Percentiles rank a stretch among this genome's conserved stretches.
Conservation (phyloP, 1,284 basidiomycete species). For the Moesziomyces sp. region DNA sequence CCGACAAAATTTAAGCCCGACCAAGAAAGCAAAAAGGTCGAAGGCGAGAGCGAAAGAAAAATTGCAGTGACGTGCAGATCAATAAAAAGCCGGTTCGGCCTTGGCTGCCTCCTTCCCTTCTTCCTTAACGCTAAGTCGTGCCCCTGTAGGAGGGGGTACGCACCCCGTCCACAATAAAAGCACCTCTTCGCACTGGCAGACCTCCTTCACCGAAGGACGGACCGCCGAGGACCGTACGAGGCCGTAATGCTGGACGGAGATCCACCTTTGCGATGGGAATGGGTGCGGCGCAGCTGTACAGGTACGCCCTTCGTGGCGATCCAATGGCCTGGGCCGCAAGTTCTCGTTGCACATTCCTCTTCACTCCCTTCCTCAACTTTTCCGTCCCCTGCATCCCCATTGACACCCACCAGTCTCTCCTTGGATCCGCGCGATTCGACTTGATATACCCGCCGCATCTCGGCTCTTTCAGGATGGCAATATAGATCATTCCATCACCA, state of each 20-base stretch:
- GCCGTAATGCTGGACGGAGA: conserved; percentile 58
- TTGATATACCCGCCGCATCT: too few species aligned
- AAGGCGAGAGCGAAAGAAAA: background rate
- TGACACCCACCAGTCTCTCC: background rate
- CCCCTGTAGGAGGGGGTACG: conserved; percentile 41
- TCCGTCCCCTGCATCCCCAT: background rate
- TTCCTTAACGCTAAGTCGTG: conserved; percentile 51
- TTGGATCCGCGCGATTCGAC: too few species aligned
- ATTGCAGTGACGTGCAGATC: background rate
- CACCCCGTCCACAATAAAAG: conserved; percentile 56
- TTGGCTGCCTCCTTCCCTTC: conserved; percentile 17
- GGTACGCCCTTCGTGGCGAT: conserved; percentile 43
- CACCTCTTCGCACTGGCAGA: conserved; percentile 52
- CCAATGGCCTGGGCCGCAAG: conserved; percentile 49
- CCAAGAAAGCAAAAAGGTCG: background rate
- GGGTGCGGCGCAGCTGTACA: conserved; percentile 45
- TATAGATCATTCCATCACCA: too few species aligned
- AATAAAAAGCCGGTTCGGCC: conserved; percentile 10
- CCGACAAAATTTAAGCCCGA: background rate
- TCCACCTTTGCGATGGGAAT: conserved; percentile 43
- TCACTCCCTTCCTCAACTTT: background rate
- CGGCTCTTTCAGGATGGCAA: too few species aligned
- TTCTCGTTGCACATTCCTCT: conserved; percentile 52
- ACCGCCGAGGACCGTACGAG: conserved; percentile 55
- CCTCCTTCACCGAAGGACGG: conserved; percentile 6